A percentile compares a stretch with the other conserved stretches of the same genome.
These are phyloP conservation scores for Entamoeba moshkovskii DNA, from an alignment of 208 protist species.

Conservation along the genomic window DNA sequence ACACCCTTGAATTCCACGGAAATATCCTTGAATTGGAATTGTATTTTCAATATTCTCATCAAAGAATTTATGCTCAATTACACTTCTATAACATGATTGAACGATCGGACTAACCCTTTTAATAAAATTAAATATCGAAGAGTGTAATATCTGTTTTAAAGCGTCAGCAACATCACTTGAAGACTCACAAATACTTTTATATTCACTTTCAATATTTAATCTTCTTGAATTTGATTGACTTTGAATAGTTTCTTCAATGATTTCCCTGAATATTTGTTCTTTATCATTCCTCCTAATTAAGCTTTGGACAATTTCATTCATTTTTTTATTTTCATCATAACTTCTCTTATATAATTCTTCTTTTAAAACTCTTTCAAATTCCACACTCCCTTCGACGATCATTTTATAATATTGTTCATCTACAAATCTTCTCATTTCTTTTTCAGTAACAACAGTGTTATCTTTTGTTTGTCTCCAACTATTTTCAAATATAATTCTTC, in stretches of 20 bases:
- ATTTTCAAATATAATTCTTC: neutral
- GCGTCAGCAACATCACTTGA: neutral
- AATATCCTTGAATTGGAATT: too few species aligned
- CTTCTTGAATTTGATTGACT: too few species aligned
- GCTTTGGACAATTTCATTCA: neutral
- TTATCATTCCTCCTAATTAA: neutral
- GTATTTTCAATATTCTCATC: too few species aligned
- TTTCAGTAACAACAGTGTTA: neutral
- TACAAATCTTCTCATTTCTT: neutral
- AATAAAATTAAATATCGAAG: neutral
- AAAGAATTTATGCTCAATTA: too few species aligned
- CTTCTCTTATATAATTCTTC: neutral
- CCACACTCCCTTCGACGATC: neutral
- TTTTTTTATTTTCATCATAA: neutral
- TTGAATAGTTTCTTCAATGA: too few species aligned
- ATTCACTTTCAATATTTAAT: neutral
- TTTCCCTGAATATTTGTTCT: too few species aligned
- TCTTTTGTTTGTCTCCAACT: neutral
- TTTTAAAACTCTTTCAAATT: neutral
- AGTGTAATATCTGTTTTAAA: neutral
- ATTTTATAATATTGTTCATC: neutral
- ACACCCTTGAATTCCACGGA: too few species aligned
- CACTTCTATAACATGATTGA: neutral
- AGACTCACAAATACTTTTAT: neutral
- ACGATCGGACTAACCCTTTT: neutral